Conservation (phyloP, 2,329 filamentous ascomycete species). For the Colletotrichum tamarilloi region DNA sequence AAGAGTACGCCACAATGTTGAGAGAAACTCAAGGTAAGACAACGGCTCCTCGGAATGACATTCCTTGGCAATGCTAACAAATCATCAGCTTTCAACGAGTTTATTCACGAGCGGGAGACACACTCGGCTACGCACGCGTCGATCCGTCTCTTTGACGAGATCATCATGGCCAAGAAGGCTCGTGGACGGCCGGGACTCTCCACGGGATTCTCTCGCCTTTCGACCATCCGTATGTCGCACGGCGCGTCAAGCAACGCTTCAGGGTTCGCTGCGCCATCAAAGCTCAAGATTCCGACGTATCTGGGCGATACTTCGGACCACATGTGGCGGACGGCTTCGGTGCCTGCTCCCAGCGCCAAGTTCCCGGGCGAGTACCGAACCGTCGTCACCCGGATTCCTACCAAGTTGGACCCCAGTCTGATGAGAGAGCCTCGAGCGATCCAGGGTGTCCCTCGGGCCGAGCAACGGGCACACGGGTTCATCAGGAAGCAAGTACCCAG, state of each 20-base stretch:
- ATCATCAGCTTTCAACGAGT: slow-evolving; percentile 74
- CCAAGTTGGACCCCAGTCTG: slow-evolving; percentile 83
- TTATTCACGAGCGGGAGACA: slow-evolving; percentile 83
- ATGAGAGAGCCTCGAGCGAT: slow-evolving; percentile 95
- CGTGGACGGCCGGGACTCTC: slow-evolving; percentile 74
- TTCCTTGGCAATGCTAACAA: slow-evolving; percentile 36
- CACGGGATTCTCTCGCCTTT: slow-evolving; percentile 71
- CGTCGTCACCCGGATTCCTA: slow-evolving; percentile 75
- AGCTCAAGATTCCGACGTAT: slow-evolving; percentile 65
- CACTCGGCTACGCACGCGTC: slow-evolving; percentile 69
- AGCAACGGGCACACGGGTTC: slow-evolving; percentile 62
- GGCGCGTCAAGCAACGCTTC: slow-evolving; percentile 57
- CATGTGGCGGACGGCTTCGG: slow-evolving; percentile 78
- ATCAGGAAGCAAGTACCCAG: slow-evolving; percentile 67
- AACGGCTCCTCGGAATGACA: not conserved
- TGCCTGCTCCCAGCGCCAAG: slow-evolving; percentile 69
- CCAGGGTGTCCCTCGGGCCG: slow-evolving; percentile 81
- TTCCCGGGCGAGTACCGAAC: slow-evolving; percentile 72
- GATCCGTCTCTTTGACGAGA: slow-evolving; percentile 84
- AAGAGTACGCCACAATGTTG: slow-evolving; percentile 73
- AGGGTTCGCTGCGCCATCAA: slow-evolving; percentile 48
- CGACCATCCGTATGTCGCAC: slow-evolving; percentile 68
- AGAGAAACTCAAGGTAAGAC: slow-evolving; percentile 73
- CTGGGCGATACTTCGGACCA: slow-evolving; percentile 81
- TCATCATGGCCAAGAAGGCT: slow-evolving; percentile 81